These are phyloP conservation scores for Leccinum angustisporum DNA, from an alignment of 1,284 basidiomycete genomes.

Conservation along the genomic window DNA sequence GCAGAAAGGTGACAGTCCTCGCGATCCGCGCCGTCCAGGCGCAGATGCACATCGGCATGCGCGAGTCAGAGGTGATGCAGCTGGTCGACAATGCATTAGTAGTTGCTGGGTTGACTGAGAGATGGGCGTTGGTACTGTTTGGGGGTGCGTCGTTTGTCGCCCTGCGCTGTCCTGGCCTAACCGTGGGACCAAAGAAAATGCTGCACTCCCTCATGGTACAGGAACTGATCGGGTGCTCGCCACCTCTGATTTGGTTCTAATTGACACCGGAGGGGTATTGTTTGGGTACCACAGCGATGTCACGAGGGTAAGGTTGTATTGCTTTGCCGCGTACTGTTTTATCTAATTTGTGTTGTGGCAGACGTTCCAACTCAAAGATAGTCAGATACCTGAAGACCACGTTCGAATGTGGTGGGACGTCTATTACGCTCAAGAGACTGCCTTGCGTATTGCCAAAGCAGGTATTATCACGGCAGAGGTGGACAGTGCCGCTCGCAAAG, in stretches of 20 bases:
- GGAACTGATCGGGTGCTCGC: constrained; percentile 66
- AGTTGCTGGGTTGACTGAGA: constrained; percentile 56
- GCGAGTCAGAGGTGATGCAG: constrained; percentile 63
- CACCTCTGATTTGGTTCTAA: constrained; percentile 67
- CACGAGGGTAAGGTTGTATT: constrained; percentile 56
- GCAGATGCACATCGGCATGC: constrained; percentile 69
- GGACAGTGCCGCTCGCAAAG: constrained; percentile 64
- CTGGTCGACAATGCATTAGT: constrained; percentile 59
- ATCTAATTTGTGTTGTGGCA: constrained; percentile 29
- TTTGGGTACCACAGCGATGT: constrained; percentile 79
- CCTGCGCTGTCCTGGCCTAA: constrained; percentile 7
- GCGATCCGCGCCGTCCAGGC: constrained; percentile 68
- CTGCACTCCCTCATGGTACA: constrained; percentile 80
- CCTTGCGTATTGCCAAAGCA: constrained; percentile 48
- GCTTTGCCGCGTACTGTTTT: not conserved
- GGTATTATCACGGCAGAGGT: constrained; percentile 56
- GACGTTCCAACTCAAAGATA: constrained; percentile 69
- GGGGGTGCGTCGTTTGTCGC: constrained; percentile 53
- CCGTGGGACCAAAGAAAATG: constrained; percentile 57
- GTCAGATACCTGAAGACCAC: constrained; percentile 56
- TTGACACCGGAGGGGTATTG: constrained; percentile 72
- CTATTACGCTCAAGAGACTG: constrained; percentile 60
- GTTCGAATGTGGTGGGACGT: constrained; percentile 68
- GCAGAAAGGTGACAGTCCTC: constrained; percentile 67
- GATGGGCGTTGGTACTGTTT: constrained; percentile 70